Conservation (phyloP, 2,329 filamentous ascomycete genomes). For the Paramyrothecium roridum region DNA sequence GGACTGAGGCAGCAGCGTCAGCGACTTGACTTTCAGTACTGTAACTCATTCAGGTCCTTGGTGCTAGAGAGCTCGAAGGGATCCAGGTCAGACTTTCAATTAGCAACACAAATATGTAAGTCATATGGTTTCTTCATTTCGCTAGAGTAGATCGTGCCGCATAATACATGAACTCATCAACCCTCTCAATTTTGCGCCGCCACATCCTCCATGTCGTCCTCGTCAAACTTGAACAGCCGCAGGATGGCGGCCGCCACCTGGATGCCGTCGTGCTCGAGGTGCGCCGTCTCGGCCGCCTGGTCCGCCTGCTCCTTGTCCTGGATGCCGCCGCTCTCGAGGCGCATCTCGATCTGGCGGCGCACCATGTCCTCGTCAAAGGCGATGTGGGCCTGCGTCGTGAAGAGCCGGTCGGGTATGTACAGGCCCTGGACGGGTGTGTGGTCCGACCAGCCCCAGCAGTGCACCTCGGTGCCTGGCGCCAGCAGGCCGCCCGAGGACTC, state of each 20-base stretch:
- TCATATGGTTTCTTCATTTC: too few relatives aligned
- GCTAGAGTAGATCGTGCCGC: neutral
- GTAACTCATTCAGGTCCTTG: too few relatives aligned
- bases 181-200: too few relatives aligned
- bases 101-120: too few relatives aligned
- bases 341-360: conserved; percentile 56
- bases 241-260: conserved; percentile 64
- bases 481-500: conserved; percentile 40
- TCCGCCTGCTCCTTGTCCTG: conserved; percentile 60
- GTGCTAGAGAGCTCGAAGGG: too few relatives aligned
- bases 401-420: conserved; percentile 61
- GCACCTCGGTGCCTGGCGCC: conserved; percentile 34
- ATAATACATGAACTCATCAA: neutral
- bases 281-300: conserved; percentile 59
- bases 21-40: too few relatives aligned
- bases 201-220: conserved; percentile 31
- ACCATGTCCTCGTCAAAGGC: conserved; percentile 73
- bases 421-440: conserved; percentile 71
- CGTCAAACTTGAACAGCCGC: conserved; percentile 48
- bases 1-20: too few relatives aligned
- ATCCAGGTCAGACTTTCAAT: too few relatives aligned
- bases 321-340: conserved; percentile 58
- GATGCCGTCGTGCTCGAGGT: conserved; percentile 67
- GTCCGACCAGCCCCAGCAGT: conserved; percentile 60
- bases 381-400: conserved; percentile 77